phyloP scores from a whole-genome alignment of 2,329 filamentous ascomycete species.

The Calonectria honghensis region DNA sequence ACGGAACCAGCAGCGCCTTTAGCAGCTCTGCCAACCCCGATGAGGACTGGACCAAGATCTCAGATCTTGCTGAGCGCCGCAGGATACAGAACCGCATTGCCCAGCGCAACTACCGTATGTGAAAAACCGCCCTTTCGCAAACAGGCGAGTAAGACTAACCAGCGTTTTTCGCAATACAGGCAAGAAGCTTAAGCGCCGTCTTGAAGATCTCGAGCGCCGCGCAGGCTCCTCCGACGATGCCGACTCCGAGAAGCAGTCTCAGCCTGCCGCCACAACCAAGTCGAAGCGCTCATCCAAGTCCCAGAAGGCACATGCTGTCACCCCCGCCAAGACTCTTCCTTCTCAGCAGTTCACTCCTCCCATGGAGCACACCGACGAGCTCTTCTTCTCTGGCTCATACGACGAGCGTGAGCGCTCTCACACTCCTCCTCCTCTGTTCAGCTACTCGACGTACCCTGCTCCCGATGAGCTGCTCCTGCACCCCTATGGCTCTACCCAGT shows the following conservation, averaged over 20 bases:
- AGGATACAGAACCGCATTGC: constrained; percentile 98
- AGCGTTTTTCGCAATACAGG: constrained; percentile 67
- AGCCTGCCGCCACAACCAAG: constrained; percentile 51
- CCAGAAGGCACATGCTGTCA: constrained; percentile 54
- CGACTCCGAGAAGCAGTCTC: constrained; percentile 57
- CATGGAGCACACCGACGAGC: constrained; percentile 77
- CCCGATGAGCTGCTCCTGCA: constrained; percentile 79
- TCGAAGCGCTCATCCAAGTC: constrained; percentile 58
- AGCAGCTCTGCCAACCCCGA: constrained; percentile 95
- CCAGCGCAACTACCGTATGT: constrained; percentile 95
- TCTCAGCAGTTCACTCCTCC: constrained; percentile 77
- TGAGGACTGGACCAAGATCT: constrained; percentile 99
- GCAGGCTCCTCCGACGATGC: constrained; percentile 76
- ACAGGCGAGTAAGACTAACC: constrained; percentile 41
- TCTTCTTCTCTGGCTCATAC: constrained; percentile 76
- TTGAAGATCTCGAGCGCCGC: constrained; percentile 89
- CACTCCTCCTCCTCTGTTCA: constrained; percentile 82
- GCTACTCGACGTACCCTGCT: constrained; percentile 79
- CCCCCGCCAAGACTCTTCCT: constrained; percentile 62
- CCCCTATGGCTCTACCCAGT: constrained; percentile 73
- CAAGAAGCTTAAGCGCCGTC: constrained; percentile 93
- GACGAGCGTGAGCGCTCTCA: constrained; percentile 82
- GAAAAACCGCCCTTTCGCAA: constrained; percentile 11
- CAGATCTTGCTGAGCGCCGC: constrained; percentile 93
- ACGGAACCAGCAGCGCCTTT: constrained; percentile 94